Percentiles rank a stretch among this genome's conserved stretches.
These are phyloP conservation scores for Candida incommunis DNA, from an alignment of 805 yeast genomes.

Conservation along the genomic window DNA sequence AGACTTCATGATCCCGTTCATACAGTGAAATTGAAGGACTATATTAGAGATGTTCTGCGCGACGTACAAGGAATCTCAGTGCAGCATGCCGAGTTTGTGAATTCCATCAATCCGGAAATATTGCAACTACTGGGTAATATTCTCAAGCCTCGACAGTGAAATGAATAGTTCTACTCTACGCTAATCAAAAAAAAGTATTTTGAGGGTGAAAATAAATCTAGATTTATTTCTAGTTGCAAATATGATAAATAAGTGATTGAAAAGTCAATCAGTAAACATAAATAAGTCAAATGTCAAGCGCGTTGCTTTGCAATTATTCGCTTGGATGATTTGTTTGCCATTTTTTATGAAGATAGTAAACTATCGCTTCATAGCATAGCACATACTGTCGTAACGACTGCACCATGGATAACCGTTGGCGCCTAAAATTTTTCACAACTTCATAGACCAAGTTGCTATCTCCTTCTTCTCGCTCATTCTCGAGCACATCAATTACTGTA, in stretches of 20 bases:
- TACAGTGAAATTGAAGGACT: constrained; percentile 33
- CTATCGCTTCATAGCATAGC: constrained; percentile 52
- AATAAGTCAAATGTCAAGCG: constrained; percentile 18
- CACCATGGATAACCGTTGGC: constrained; percentile 73
- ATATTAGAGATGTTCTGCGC: constrained; percentile 20
- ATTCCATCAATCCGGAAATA: neutral
- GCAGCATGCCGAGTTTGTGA: neutral
- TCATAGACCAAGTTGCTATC: constrained; percentile 37
- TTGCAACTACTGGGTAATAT: neutral
- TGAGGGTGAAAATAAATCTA: neutral
- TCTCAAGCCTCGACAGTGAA: neutral
- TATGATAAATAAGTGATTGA: too few relatives aligned
- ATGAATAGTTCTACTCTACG: too few relatives aligned
- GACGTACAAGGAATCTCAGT: neutral
- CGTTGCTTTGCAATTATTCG: constrained; percentile 20
- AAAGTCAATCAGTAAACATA: constrained; percentile 18
- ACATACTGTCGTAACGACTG: constrained; percentile 66
- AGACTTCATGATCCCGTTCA: constrained; percentile 38
- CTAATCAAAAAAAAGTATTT: neutral
- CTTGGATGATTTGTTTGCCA: constrained; percentile 19
- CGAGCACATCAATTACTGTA: constrained; percentile 28
- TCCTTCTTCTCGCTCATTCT: constrained; percentile 3
- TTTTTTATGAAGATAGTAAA: constrained; percentile 7
- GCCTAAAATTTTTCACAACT: constrained; percentile 51
- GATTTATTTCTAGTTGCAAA: too few relatives aligned